A percentile compares a stretch with the other conserved stretches of the same genome.
Conservation (phyloP, 192 early-diverging fungal genomes). For the Neocallimastix lanati region DNA sequence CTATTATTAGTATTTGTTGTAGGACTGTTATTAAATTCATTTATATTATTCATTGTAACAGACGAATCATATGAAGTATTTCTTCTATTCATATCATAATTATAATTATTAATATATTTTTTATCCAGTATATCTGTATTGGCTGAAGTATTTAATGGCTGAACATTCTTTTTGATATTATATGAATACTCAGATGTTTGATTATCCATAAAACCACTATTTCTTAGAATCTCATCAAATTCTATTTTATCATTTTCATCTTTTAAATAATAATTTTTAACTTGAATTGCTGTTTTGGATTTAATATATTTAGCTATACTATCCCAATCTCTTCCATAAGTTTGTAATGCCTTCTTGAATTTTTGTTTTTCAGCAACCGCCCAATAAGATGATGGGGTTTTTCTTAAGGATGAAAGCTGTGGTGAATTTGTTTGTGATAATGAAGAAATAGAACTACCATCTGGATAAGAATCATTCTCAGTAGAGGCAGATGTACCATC, state of each 20-base stretch:
- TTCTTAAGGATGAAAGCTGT: not conserved
- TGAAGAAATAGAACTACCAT: not conserved
- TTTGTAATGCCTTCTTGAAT: slow-evolving; percentile 40
- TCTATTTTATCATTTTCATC: not conserved
- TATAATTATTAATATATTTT: not conserved
- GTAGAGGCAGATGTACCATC: not conserved
- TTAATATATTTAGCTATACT: slow-evolving; percentile 47
- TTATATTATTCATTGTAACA: not conserved
- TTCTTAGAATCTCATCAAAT: not conserved
- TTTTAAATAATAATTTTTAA: slow-evolving; percentile 59
- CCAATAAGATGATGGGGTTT: slow-evolving; percentile 59
- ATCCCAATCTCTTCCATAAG: slow-evolving; percentile 62
- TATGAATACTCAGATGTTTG: not conserved
- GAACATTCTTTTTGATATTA: not conserved
- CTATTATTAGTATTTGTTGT: not conserved
- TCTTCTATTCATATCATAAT: not conserved
- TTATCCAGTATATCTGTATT: not conserved
- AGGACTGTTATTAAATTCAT: not conserved
- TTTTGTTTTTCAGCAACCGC: slow-evolving; percentile 57
- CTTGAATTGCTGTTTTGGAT: slow-evolving; percentile 64
- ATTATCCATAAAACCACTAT: not conserved
- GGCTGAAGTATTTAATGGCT: not conserved
- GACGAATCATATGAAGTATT: not conserved
- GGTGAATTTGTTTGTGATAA: not conserved
- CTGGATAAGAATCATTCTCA: not conserved